phyloP scores from a whole-genome alignment of 805 yeast genomes.

The Candida manassasensis region DNA sequence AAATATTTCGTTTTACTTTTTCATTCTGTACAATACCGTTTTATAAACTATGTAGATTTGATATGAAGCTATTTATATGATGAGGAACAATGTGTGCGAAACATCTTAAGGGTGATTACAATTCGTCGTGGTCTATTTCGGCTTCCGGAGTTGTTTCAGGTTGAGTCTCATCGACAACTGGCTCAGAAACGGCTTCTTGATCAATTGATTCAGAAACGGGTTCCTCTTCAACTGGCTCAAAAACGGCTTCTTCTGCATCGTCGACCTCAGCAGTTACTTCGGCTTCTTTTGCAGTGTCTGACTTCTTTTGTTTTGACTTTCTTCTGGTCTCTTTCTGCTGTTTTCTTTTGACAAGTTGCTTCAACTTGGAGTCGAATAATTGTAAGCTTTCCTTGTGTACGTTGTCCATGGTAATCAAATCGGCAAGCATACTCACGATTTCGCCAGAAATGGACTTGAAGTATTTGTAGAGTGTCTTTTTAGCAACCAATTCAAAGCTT shows the following conservation, averaged over 20 bases:
- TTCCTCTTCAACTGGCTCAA: not conserved
- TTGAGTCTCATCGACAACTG: conserved; percentile 6
- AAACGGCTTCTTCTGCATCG: not conserved
- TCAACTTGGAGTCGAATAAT: conserved; percentile 23
- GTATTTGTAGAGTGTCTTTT: conserved; percentile 20
- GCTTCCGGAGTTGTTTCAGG: conserved; percentile 8
- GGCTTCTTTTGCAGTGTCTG: conserved; percentile 7
- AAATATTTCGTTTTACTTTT: too few relatives aligned
- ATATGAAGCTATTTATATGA: too few relatives aligned
- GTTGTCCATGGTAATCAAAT: conserved; percentile 23
- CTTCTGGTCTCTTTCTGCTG: conserved; percentile 28
- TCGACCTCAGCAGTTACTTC: not conserved
- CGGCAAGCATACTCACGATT: conserved; percentile 25
- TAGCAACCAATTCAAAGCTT: conserved; percentile 20
- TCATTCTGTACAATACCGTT: not conserved
- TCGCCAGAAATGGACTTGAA: conserved; percentile 23
- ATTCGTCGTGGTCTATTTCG: conserved; percentile 6
- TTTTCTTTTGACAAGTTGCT: conserved; percentile 27
- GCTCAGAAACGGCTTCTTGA: not conserved
- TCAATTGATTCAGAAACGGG: conserved; percentile 2
- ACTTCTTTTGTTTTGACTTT: conserved; percentile 20
- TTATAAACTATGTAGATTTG: not conserved
- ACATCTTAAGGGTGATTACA: too few relatives aligned
- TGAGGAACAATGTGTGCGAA: too few relatives aligned
- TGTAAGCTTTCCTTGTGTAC: conserved; percentile 26